Evolutionary conservation across 192 early-diverging fungal genomes (phyloP).

Genomic region (Pilobolus umbonatus): DNA sequence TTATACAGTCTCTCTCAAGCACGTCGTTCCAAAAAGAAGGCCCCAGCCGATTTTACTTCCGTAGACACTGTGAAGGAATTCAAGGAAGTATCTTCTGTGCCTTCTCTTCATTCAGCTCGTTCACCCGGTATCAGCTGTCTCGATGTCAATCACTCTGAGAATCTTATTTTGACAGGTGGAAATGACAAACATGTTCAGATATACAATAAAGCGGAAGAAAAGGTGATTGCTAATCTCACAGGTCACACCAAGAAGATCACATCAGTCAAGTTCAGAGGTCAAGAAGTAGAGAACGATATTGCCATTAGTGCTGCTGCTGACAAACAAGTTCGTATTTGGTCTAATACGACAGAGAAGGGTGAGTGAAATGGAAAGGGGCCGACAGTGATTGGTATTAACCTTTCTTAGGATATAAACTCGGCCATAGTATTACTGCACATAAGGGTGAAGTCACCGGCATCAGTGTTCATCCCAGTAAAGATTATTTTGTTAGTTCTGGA

Average conservation of each 20-base stretch:
- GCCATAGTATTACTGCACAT: conserved; percentile 63
- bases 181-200: conserved; percentile 74
- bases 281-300: conserved; percentile 41
- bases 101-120: conserved; percentile 70
- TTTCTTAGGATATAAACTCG: conserved; percentile 33
- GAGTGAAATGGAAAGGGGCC: conserved; percentile 25
- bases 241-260: conserved; percentile 85
- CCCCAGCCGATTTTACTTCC: conserved; percentile 64
- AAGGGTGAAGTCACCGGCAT: conserved; percentile 66
- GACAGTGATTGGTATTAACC: neutral
- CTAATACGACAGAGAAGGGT: conserved; percentile 35
- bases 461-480: conserved; percentile 74
- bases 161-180: conserved; percentile 73
- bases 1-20: conserved; percentile 44
- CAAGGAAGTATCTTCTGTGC: conserved; percentile 40
- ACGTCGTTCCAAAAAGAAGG: conserved; percentile 78
- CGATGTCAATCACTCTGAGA: conserved; percentile 51
- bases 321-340: conserved; percentile 78
- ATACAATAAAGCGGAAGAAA: conserved; percentile 59
- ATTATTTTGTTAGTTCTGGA: conserved; percentile 73
- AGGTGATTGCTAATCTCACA: conserved; percentile 64
- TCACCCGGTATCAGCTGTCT: conserved; percentile 61
- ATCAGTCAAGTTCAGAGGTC: conserved; percentile 60
- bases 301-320: conserved; percentile 76
- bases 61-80: conserved; percentile 63